Conservation (phyloP, 305 asterid genomes). For the Euphrasia arctica region DNA sequence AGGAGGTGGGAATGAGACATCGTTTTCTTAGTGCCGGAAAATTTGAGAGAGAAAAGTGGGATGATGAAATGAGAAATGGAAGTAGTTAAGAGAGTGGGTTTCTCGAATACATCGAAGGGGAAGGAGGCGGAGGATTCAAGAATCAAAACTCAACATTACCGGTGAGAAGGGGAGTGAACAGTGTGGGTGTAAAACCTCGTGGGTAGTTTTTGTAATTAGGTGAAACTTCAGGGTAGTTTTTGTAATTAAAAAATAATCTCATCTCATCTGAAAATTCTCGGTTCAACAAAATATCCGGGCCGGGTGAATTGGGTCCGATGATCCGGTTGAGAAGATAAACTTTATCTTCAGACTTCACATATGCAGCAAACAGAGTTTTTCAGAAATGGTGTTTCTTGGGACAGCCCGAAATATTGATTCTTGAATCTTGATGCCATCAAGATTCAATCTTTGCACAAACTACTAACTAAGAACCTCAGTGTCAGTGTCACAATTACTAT, state of each 20-base stretch:
- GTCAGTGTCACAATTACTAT: not conserved
- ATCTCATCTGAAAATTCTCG: too few relatives aligned
- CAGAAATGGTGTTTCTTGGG: too few relatives aligned
- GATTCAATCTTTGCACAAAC: conserved; percentile 28
- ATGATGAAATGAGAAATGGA: conserved; percentile 26
- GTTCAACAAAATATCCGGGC: too few relatives aligned
- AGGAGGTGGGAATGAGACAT: conserved; percentile 84
- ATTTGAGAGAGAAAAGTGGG: not conserved
- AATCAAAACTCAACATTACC: conserved; percentile 34
- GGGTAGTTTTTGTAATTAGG: too few relatives aligned
- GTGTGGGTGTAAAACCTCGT: not conserved
- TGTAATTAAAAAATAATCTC: too few relatives aligned
- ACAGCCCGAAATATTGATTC: not conserved
- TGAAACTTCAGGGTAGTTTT: too few relatives aligned
- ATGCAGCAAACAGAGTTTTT: not conserved
- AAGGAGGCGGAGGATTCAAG: conserved; percentile 68
- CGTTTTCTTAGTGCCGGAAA: conserved; percentile 19
- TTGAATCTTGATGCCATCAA: conserved; percentile 34
- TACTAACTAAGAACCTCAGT: conserved; percentile 7
- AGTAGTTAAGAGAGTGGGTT: conserved; percentile 17
- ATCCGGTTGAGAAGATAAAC: not conserved
- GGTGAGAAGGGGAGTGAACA: conserved; percentile 13
- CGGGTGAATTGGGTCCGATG: too few relatives aligned
- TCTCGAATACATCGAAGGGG: conserved; percentile 76
- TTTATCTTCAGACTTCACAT: too few relatives aligned